phyloP scores from a whole-genome alignment of 345 rosid species.

The Linum tenue region DNA sequence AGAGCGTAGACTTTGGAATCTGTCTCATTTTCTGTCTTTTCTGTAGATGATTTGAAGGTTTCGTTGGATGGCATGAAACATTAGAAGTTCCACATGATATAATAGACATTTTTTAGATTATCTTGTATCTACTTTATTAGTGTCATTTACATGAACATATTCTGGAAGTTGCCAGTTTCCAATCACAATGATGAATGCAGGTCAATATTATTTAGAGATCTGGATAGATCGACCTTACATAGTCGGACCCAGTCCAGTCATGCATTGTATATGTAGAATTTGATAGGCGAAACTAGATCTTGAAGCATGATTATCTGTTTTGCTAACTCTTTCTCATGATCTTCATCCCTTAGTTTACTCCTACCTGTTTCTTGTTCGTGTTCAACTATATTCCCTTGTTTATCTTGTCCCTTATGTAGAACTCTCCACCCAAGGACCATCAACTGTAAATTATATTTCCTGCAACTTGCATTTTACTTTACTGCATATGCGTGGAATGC shows the following conservation, averaged over 20 bases:
- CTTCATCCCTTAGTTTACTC: neutral
- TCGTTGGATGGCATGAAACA: neutral
- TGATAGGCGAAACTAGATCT: neutral
- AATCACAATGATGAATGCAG: neutral
- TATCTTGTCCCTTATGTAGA: neutral
- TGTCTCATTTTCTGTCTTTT: neutral
- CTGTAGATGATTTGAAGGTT: neutral
- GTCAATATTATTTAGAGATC: no score
- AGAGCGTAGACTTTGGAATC: neutral
- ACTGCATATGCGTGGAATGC: no score
- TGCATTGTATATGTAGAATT: neutral
- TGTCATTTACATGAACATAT: neutral
- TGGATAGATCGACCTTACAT: neutral
- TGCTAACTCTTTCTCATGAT: neutral
- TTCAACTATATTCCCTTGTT: neutral
- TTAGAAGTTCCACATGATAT: neutral
- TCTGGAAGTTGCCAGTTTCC: neutral
- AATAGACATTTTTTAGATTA: neutral
- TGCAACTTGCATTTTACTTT: neutral
- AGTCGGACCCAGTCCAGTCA: neutral
- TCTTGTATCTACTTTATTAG: neutral
- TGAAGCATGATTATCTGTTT: neutral
- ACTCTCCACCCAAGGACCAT: neutral
- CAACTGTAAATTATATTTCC: neutral
- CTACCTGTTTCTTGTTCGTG: neutral